Evolutionary conservation across 768 basidiomycete genomes (phyloP), one percentile per base, ranked within the genome.

Genomic region (Asterophora parasitica): DNA sequence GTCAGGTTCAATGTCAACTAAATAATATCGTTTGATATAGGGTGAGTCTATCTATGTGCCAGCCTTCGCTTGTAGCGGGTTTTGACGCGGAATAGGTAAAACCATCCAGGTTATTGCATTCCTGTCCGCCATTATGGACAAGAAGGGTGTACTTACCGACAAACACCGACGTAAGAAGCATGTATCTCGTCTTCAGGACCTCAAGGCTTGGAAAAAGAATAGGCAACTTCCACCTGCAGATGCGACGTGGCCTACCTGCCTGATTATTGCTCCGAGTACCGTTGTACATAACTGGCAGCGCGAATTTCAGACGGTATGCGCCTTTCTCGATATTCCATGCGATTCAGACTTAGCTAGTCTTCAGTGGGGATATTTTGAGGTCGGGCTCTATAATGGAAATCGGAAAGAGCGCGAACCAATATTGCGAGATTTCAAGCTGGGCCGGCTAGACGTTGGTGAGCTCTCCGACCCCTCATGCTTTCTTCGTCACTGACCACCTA

Each of bases 361-460:
- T 4, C 51, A 94, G 89, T 98, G 95, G 95, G 89, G 90, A 0
- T 94, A 92, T 63, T 94, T 97, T 54, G 91, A 94, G 64, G 82
- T 88, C 33, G 88, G 83, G 1, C 64, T 82, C 42, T 93, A 87
- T 58, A 77, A 71, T 13, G 82, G 83, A 0, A 58, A 57, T 0
- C 72, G 61, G 0, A 69, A 77, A 37, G 72, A 80, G 23, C 79
- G 86, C 42, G 71, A 71, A 19, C 66, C 71, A 0, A 76, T 87
- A 0, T 65, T 92, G 0, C 69, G 70, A 0, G 81, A 88, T 44
- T 97, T 97, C 65, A 79, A 77, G 54, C 67, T 86, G 59, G 95
- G 95, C 0, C 76, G 90, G 42, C 67, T 92, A 2, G 94, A 97
- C 57, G 79, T 96, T 27, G 71, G 93, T 92, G 52, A 26, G 23